phyloP scores from a whole-genome alignment of 225 moss, liverwort and hornwort species.

The Anthoceros angustus region DNA sequence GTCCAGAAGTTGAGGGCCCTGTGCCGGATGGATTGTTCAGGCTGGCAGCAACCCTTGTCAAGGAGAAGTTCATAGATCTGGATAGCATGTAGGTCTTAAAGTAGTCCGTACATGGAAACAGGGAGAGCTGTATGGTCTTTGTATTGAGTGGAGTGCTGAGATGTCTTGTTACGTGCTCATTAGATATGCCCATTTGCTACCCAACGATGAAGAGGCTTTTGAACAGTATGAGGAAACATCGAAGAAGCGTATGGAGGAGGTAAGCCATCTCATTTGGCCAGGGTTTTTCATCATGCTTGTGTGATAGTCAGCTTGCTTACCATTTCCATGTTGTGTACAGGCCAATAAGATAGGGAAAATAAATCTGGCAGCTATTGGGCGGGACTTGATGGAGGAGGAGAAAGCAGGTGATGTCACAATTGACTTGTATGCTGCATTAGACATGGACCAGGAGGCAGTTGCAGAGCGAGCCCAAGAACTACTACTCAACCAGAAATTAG shows the following conservation, averaged over 20 bases:
- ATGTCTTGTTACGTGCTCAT: background rate
- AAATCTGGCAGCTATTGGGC: conserved; percentile 92
- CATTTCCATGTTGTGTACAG: conserved; percentile 24
- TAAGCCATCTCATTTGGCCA: conserved; percentile 11
- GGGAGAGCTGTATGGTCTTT: background rate
- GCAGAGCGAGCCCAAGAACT: conserved; percentile 70
- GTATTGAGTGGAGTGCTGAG: background rate
- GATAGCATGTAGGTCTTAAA: conserved; percentile 74
- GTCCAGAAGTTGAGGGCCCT: conserved; percentile 80
- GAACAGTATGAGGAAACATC: conserved; percentile 83
- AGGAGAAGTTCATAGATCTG: conserved; percentile 95
- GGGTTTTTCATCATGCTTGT: conserved; percentile 3
- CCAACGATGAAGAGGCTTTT: conserved; percentile 84
- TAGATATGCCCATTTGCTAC: conserved; percentile 85
- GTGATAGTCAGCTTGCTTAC: conserved; percentile 1
- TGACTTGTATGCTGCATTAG: conserved; percentile 89
- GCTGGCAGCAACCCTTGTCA: conserved; percentile 95
- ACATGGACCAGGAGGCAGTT: conserved; percentile 81
- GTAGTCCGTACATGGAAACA: background rate
- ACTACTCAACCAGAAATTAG: conserved; percentile 82
- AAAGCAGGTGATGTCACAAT: conserved; percentile 98
- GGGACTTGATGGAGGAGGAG: conserved; percentile 98
- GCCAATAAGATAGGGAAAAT: conserved; percentile 99
- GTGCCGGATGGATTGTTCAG: conserved; percentile 91
- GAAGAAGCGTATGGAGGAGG: conserved; percentile 92